Conservation (phyloP, 2,329 filamentous ascomycete genomes). For the Thyridium curvatum region DNA sequence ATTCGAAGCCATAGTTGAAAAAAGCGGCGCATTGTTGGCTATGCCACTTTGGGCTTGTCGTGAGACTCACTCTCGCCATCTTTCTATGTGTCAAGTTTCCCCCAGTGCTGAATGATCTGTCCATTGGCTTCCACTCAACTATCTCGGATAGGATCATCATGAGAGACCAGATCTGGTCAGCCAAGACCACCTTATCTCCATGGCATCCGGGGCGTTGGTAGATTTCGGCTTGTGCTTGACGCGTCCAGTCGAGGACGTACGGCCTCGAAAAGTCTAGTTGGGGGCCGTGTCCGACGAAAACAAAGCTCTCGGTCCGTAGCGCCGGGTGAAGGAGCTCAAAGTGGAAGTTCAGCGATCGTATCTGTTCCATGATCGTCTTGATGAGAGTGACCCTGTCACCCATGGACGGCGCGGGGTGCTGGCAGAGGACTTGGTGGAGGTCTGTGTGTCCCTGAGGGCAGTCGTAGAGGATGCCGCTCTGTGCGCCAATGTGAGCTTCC, state of each 20-base stretch:
- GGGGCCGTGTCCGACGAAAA: conserved; percentile 2
- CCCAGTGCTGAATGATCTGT: not conserved
- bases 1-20: not conserved
- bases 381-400: not conserved
- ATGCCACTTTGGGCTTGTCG: conserved; percentile 3
- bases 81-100: not conserved
- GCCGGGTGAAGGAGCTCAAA: conserved; percentile 4
- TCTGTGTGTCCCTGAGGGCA: conserved; percentile 1
- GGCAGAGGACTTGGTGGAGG: not conserved
- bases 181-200: not conserved
- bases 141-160: conserved; percentile 7
- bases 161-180: conserved; percentile 4
- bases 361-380: conserved; percentile 1
- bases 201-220: conserved; percentile 2
- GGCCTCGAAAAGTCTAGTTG: not conserved
- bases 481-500: not conserved
- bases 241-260: conserved; percentile 2
- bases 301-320: conserved; percentile 5
- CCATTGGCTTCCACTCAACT: conserved; percentile 4
- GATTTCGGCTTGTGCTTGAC: conserved; percentile 1
- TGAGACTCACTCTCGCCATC: not conserved
- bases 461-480: not conserved
- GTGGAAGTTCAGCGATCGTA: conserved; percentile 6
- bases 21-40: not conserved
- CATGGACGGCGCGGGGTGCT: not conserved